Percentiles rank a stretch among this genome's conserved stretches.
Conservation (phyloP, 352 stramenopile species). For the Globisporangium solare region DNA sequence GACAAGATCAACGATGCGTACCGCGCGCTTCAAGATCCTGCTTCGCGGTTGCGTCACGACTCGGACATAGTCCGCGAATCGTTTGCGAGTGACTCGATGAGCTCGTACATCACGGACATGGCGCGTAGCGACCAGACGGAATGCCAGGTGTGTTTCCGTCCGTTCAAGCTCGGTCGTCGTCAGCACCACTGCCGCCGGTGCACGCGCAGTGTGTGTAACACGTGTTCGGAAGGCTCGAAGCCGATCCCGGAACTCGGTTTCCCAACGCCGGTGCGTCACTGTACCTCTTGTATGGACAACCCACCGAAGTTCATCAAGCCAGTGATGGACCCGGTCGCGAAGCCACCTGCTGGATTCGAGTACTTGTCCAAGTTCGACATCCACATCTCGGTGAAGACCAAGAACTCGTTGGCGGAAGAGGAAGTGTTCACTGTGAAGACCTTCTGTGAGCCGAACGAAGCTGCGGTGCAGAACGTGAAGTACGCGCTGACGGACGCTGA, state of each 20-base stretch:
- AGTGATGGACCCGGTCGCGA: constrained; percentile 70
- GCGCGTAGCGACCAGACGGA: constrained; percentile 82
- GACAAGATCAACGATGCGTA: constrained; percentile 80
- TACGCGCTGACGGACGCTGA: constrained; percentile 50
- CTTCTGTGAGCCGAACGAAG: constrained; percentile 74
- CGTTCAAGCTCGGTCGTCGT: constrained; percentile 78
- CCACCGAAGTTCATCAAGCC: constrained; percentile 77
- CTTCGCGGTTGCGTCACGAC: constrained; percentile 45
- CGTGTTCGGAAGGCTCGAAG: constrained; percentile 79
- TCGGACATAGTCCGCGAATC: constrained; percentile 59
- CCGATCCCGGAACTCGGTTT: constrained; percentile 81
- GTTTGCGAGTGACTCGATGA: constrained; percentile 21
- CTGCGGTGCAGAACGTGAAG: constrained; percentile 43
- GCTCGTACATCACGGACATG: constrained; percentile 66
- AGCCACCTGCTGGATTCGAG: constrained; percentile 77
- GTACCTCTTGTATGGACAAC: constrained; percentile 71
- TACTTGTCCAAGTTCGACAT: constrained; percentile 85
- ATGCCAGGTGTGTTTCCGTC: constrained; percentile 85
- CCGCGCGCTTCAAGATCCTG: constrained; percentile 65
- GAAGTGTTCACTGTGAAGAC: constrained; percentile 76
- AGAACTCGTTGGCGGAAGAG: constrained; percentile 35
- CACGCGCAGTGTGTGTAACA: constrained; percentile 81
- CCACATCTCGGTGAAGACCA: constrained; percentile 47
- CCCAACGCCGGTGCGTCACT: constrained; percentile 73
- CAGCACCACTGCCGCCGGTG: constrained; percentile 84